Evolutionary conservation across 2,329 filamentous ascomycete genomes (phyloP), one percentile per base, ranked within the genome.

Genomic region (Colletotrichum shisoi): DNA sequence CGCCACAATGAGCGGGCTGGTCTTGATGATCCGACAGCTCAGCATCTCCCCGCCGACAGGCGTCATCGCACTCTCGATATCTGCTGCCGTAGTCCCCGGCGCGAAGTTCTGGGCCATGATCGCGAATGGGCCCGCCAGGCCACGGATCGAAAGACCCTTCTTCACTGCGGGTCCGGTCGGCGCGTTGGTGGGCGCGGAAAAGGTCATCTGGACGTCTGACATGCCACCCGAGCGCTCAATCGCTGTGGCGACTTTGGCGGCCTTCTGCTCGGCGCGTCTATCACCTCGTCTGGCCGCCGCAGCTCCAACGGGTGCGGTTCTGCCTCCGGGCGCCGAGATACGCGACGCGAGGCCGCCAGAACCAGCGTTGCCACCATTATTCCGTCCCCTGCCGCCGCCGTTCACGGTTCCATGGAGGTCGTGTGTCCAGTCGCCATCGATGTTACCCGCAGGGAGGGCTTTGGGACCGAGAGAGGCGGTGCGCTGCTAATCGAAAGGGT

Each of bases 41-140:
- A 85, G 74, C 73, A 93, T 84, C 68, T 89, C 82, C 37, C 90
- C 91, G 45, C 90, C 91, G n/a, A 91, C 80, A 0, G 88, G 87
- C n/a, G 84, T 85, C 87, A 95, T 89, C 63, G 92, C 92, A 72
- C 89, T 91, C 80, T 93, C 91, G 67, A 95, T 92, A 74, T 95
- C 92, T 37, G 90, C 91, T 1, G 89, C 90, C 7, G 92, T 93
- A 0, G 92, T 95, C 44, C 92, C 92, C 2, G 87, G 87, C 13
- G 91, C 92, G 75, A 95, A 93, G 81, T 95, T 95, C 77, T 91
- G 89, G 3, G 90, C 91, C 75, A 92, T 85, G 27, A 95, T 85
- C 19, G 86, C 85, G 72, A 86, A 92, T 1, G 91, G 91, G 0
- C 91, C 89, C 0, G 89, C 89, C 9, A 90, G 80, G n/a, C 92